phyloP scores from a whole-genome alignment of 345 rosid genomes.

The Theobroma cacao region DNA sequence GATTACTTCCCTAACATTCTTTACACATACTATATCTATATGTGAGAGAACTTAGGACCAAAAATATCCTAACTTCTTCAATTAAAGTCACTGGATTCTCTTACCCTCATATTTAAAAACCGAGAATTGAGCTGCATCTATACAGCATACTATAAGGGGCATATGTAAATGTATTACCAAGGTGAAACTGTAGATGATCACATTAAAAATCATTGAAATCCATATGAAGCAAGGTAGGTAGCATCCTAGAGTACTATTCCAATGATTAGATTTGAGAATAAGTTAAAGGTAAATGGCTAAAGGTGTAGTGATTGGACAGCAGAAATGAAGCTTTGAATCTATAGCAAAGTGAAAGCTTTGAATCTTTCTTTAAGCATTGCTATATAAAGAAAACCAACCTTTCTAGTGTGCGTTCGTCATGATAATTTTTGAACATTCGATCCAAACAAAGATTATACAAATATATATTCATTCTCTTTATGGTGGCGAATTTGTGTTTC shows the following conservation, averaged over 20 bases:
- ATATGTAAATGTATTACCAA: too few species aligned
- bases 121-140: not conserved
- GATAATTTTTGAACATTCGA: not conserved
- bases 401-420: not conserved
- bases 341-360: not conserved
- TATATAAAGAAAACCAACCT: not conserved
- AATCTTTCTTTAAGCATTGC: not conserved
- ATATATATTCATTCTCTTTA: not conserved
- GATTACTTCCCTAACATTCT: not conserved
- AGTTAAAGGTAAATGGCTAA: not conserved
- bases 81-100: not conserved
- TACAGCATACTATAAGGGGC: too few species aligned
- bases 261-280: not conserved
- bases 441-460: not conserved
- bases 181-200: too few species aligned
- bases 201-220: not conserved
- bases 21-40: not conserved
- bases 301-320: constrained; percentile 7
- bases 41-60: not conserved
- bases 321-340: not conserved
- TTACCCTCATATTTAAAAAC: too few species aligned
- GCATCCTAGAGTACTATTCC: not conserved
- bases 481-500: not conserved
- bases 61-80: not conserved
- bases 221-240: not conserved